Evolutionary conservation across 306 rosid species (phyloP), one percentile per base, ranked within the genome.

Genomic region (Acacia crassicarpa): DNA sequence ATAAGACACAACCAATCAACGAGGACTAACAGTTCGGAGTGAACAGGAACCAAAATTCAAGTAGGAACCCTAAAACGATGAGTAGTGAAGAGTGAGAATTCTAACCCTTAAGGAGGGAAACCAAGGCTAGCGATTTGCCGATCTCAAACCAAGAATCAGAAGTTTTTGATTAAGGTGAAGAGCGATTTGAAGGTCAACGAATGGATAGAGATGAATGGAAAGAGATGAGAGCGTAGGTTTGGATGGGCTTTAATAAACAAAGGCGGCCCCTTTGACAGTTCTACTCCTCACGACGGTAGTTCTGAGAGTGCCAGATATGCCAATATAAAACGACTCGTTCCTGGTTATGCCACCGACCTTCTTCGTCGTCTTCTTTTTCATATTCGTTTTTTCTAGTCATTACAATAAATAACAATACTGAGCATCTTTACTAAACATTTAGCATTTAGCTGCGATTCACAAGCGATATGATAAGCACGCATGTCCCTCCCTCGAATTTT

Each of bases 181-280:
- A 46, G 76, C 63, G 25, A 49, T 10, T 41, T 70, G 30, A n/a
- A 74, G 91, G 91, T 90, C 91, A 88, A 90, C 91, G 90, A 79
- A 25, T 61, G 30, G 33, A 62, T 79, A 74, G 62, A 32, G 68
- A 72, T 7, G n/a, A 67, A 56, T 1, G 32, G 70, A 81, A 45
- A 70, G 83, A 56, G 66, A 85, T 20, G 14, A 15, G 16, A 54
- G 27, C 1, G 45, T 6, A n/a, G 45, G 44, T 73, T 9, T 15
- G 80, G 13, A 16, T 8, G 58, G 17, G 54, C 74, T 70, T 70
- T 70, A 23, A 68, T 68, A 68, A 41, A 19, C 73, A 67, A 67
- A 38, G 68, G 53, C 79, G 79, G 68, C 79, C 13, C 1, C 43
- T n/a, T 23, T 16, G 25, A 48, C 23, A 49, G 48, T 72, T 59